phyloP scores from a whole-genome alignment of 306 rosid genomes.

The Prunus dulcis region DNA sequence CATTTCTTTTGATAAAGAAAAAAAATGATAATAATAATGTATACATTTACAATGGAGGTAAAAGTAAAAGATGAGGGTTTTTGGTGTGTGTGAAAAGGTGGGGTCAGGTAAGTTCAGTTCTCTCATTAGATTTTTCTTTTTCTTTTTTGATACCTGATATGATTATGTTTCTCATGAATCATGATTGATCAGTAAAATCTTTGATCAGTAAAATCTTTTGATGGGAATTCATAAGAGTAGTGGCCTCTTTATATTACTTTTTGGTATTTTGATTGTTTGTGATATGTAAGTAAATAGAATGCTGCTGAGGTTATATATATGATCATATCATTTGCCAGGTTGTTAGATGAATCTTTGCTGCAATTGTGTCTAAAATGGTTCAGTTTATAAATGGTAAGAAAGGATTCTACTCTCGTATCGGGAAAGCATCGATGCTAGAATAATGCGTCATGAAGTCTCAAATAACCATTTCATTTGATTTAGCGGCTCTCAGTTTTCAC shows the following conservation, averaged over 20 bases:
- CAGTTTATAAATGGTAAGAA: background rate
- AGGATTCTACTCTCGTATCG: no score
- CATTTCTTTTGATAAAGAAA: no score
- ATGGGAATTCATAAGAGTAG: background rate
- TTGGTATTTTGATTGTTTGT: background rate
- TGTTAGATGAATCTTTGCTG: background rate
- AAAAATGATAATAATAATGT: no score
- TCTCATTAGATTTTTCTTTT: background rate
- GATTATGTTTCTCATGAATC: background rate
- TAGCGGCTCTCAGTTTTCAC: no score
- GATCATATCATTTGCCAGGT: no score
- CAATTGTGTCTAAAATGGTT: background rate
- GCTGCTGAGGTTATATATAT: background rate
- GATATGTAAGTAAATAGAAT: background rate
- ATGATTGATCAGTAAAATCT: background rate
- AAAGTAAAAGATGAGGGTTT: no score
- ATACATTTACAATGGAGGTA: background rate
- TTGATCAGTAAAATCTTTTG: background rate
- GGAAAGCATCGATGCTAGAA: no score
- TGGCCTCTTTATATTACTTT: background rate
- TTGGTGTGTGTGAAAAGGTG: background rate
- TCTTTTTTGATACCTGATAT: background rate
- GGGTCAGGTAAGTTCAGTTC: background rate
- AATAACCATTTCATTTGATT: no score
- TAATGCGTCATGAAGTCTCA: no score